Evolutionary conservation across 805 yeast species (phyloP).

Genomic region (Helenozyma rhizophorensis): DNA sequence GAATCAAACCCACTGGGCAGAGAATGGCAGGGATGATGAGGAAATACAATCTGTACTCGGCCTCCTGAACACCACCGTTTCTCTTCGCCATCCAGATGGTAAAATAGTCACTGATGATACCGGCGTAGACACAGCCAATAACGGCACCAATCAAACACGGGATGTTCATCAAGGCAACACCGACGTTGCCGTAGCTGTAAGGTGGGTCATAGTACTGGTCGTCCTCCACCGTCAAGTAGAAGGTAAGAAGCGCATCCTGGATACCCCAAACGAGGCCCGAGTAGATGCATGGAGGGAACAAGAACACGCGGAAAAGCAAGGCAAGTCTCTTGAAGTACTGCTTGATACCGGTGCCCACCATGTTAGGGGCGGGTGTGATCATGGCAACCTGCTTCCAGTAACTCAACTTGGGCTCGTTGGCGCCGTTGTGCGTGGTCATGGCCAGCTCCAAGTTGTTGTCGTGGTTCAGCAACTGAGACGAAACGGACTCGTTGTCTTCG

Average conservation of each 20-base stretch:
- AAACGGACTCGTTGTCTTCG: conserved; percentile 7
- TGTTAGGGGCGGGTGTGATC: conserved; percentile 54
- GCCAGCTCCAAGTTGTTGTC: conserved; percentile 11
- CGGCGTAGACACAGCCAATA: conserved; percentile 64
- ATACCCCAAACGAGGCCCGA: conserved; percentile 78
- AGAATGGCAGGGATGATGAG: conserved; percentile 51
- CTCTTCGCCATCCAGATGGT: conserved; percentile 58
- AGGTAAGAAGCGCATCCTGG: conserved; percentile 72
- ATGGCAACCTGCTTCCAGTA: conserved; percentile 45
- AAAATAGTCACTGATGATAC: conserved; percentile 54
- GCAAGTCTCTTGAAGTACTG: conserved; percentile 55
- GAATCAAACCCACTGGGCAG: conserved; percentile 57
- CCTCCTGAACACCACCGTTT: conserved; percentile 59
- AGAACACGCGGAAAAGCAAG: conserved; percentile 51
- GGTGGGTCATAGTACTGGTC: conserved; percentile 62
- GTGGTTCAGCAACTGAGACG: conserved; percentile 11
- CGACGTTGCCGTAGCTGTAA: conserved; percentile 58
- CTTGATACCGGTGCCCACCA: conserved; percentile 60
- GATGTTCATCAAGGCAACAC: conserved; percentile 72
- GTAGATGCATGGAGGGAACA: conserved; percentile 60
- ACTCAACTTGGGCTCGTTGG: conserved; percentile 33
- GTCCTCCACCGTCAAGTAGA: conserved; percentile 71
- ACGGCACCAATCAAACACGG: conserved; percentile 66
- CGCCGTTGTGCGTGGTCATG: conserved; percentile 26
- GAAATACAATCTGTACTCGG: conserved; percentile 61